Conservation (phyloP, 345 rosid species). For the Dipteronia sinensis region DNA sequence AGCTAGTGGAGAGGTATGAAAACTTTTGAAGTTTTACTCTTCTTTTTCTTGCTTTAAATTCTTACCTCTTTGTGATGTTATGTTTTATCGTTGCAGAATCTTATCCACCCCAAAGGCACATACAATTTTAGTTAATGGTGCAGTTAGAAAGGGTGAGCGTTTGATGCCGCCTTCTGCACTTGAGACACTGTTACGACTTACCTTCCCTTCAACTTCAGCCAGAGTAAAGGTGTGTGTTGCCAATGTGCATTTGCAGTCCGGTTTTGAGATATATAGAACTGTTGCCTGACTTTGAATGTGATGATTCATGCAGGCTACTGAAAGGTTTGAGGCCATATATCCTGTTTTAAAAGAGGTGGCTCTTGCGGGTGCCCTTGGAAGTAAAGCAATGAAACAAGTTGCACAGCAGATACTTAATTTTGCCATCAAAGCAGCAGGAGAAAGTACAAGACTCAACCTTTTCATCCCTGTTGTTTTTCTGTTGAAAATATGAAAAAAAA, state of each 20-base stretch:
- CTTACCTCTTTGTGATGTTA: not conserved
- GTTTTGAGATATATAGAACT: not conserved
- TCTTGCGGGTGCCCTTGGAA: conserved; percentile 67
- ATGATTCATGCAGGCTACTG: conserved; percentile 60
- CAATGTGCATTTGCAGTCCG: conserved; percentile 12
- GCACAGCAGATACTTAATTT: conserved; percentile 59
- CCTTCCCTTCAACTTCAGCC: conserved; percentile 66
- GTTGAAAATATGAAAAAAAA: not conserved
- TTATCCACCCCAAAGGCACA: conserved; percentile 62
- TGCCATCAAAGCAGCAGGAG: conserved; percentile 62
- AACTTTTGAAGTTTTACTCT: not conserved
- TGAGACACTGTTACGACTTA: conserved; percentile 58
- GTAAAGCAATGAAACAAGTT: conserved; percentile 81
- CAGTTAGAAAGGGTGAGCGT: conserved; percentile 74
- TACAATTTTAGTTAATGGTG: conserved; percentile 66
- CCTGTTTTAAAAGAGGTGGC: conserved; percentile 68
- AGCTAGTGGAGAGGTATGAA: conserved; percentile 51
- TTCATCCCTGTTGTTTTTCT: not conserved
- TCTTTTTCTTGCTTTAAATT: not conserved
- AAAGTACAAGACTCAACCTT: conserved; percentile 43
- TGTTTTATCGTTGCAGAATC: conserved; percentile 40
- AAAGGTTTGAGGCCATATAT: conserved; percentile 68
- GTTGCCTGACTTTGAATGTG: conserved; percentile 19
- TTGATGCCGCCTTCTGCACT: conserved; percentile 63
- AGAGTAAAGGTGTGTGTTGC: conserved; percentile 58